Percentiles rank a stretch among this genome's conserved stretches.
phyloP scores from a whole-genome alignment of 306 rosid genomes.

The Medicago arabica region DNA sequence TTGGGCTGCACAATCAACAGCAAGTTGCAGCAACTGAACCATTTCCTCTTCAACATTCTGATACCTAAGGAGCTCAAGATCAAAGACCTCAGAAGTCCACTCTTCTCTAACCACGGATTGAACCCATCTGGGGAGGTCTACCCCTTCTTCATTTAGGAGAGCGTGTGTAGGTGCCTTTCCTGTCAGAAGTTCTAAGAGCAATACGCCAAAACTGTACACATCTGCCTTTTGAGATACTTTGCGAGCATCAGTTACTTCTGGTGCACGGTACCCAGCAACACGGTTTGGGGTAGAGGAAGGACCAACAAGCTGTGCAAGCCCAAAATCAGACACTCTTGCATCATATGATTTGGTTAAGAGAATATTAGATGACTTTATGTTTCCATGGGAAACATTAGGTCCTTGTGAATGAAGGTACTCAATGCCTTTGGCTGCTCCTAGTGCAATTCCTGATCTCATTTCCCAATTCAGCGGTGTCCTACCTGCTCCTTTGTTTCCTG shows the following conservation, averaged over 20 bases:
- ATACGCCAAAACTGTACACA: constrained; percentile 75
- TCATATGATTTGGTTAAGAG: constrained; percentile 63
- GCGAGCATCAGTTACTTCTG: constrained; percentile 72
- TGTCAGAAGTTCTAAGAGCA: constrained; percentile 73
- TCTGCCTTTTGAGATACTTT: constrained; percentile 76
- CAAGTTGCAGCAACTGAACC: constrained; percentile 74
- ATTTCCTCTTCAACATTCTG: constrained; percentile 74
- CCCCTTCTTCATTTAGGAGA: constrained; percentile 70
- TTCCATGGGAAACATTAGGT: constrained; percentile 70
- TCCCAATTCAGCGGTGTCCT: constrained; percentile 78
- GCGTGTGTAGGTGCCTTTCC: constrained; percentile 77
- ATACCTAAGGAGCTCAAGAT: constrained; percentile 67
- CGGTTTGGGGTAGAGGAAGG: constrained; percentile 68
- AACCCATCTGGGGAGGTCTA: constrained; percentile 80
- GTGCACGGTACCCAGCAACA: constrained; percentile 71
- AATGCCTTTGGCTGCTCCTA: constrained; percentile 73
- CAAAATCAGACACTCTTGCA: constrained; percentile 74
- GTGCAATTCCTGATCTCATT: constrained; percentile 65
- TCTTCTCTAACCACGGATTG: constrained; percentile 74
- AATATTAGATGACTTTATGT: constrained; percentile 69
- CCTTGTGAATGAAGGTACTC: constrained; percentile 69
- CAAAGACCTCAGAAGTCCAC: constrained; percentile 77
- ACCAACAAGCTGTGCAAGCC: constrained; percentile 70
- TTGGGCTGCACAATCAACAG: constrained; percentile 72
- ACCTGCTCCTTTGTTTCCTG: constrained; percentile 74